phyloP scores from a whole-genome alignment of 768 basidiomycete genomes.

The Mycena rosella region DNA sequence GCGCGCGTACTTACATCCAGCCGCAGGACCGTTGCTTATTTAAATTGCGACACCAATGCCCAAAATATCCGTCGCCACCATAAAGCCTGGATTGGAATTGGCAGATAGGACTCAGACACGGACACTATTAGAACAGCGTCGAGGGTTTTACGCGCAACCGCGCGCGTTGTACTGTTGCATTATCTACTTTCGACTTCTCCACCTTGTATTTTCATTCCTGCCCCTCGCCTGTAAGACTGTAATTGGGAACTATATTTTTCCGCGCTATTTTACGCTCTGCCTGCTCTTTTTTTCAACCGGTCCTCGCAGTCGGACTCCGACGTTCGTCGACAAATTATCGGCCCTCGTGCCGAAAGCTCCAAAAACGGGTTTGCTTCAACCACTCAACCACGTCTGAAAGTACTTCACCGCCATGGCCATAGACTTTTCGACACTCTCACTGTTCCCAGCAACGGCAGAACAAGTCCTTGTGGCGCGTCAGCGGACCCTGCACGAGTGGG shows the following conservation, averaged over 20 bases:
- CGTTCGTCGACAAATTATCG: no score
- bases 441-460: slow-evolving; percentile 62
- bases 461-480: slow-evolving; percentile 59
- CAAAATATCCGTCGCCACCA: slow-evolving; percentile 25
- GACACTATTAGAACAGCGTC: no score
- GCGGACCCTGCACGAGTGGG: slow-evolving; percentile 58
- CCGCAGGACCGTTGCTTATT: not conserved
- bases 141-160: slow-evolving; percentile 22
- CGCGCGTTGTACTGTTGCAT: slow-evolving; percentile 26
- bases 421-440: slow-evolving; percentile 49
- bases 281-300: not conserved
- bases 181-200: slow-evolving; percentile 19
- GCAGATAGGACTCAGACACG: slow-evolving; percentile 14
- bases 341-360: no score
- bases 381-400: no score
- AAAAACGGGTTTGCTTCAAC: not conserved
- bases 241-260: not conserved
- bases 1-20: not conserved
- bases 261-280: not conserved
- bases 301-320: no score
- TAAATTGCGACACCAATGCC: not conserved
- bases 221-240: not conserved
- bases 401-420: slow-evolving; percentile 45
- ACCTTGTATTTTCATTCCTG: not conserved
- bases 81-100: slow-evolving; percentile 31